Base-by-base conservation (phyloP, 2,329 filamentous ascomycete genomes). In the Colletotrichum sp. region DNA sequence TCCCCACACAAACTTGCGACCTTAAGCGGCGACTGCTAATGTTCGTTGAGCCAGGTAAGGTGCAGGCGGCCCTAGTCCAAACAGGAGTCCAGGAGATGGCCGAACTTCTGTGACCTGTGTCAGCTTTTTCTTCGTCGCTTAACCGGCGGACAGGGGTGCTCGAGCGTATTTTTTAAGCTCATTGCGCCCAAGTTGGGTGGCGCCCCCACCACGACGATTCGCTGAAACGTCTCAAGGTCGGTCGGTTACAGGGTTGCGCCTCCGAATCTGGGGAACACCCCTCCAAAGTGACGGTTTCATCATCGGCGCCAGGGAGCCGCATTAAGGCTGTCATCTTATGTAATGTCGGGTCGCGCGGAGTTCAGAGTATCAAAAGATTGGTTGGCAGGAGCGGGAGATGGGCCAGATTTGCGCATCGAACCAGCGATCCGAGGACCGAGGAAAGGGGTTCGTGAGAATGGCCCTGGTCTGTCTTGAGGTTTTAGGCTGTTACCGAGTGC, bases 171-270 rank as follows among this genome's bases (percentile, higher is more conserved):
- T n/a, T n/a, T 32, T 64, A 36, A 32, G 32, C 32, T 38, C 30
- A 38, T 26, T 38, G 21, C n/a, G 32, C 32, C 16, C 30, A 38
- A 64, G 10, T 68, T 24, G 56, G 55, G 30, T 48, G 18, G 16
- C 26, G 21, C 64, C 70, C 28, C 70, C 64, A 55, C 71, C 66
- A 21, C 30, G 21, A 61, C 66, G 66, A 70, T 74, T 74, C 71
- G 71, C 71, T 74, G 67, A 74, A 74, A 74, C 71, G 71, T 74
- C 67, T 74, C 71, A 74, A 66, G 60, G 62, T 71, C 61, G 60
- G 48, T 66, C 36, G 30, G 48, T 74, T 71, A 34, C 71, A 74
- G 64, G 71, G 71, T 36, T 66, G 52, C 52, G 71, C 61, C 71
- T 62, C 71, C 66, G 52, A 74, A 38, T 66, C 67, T 66, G 67